Evolutionary conservation across 2,329 filamentous ascomycete genomes (phyloP), one percentile per base, ranked within the genome.

Genomic region (Botrytis fabae): DNA sequence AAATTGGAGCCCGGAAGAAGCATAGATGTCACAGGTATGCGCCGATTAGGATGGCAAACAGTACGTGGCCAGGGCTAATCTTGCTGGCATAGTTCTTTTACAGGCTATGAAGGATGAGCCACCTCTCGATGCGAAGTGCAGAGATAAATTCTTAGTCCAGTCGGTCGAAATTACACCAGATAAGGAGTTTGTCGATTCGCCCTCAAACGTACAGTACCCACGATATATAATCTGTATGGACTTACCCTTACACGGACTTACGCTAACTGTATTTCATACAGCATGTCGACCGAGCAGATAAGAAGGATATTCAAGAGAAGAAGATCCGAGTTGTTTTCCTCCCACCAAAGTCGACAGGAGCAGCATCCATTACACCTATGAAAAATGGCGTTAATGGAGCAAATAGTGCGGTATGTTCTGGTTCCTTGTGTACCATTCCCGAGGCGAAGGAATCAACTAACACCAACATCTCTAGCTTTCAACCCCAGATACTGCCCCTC

Each of bases 51-150:
- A n/a, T 44, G 35, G 48, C 16, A 25, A 18, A 22, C 46, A 63
- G 48, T 20, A 51, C 25, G 48, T 57, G 44, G 28, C 4, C 46
- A 18, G 38, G 59, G 38, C 42, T 76, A 65, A 76, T 78, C 61
- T 78, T 73, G 14, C 22, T 25, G 70, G 74, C 78, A 63, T 69
- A 97, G 96, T 99, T 73, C 91, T 98, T 54, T 90, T 99, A 60
- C 96, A 99, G 85, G 94, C 95, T 38, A 98, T 99, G 96, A 98
- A 97, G 86, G 90, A 94, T 81, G 95, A 98, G 80, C 95, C 95
- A 72, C 89, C 95, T 32, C 83, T 86, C 73, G 95, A 97, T 82
- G 91, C 92, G 75, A 95, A 94, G 83, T 99, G 96, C 86, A 92
- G 93, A 83, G 95, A 98, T 88, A 98, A 98, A 86, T 98, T 98